A percentile compares a stretch with the other conserved stretches of the same genome.
These are phyloP conservation scores for Ogataea methanolica DNA, from an alignment of 805 yeast genomes.

Conservation along the genomic window DNA sequence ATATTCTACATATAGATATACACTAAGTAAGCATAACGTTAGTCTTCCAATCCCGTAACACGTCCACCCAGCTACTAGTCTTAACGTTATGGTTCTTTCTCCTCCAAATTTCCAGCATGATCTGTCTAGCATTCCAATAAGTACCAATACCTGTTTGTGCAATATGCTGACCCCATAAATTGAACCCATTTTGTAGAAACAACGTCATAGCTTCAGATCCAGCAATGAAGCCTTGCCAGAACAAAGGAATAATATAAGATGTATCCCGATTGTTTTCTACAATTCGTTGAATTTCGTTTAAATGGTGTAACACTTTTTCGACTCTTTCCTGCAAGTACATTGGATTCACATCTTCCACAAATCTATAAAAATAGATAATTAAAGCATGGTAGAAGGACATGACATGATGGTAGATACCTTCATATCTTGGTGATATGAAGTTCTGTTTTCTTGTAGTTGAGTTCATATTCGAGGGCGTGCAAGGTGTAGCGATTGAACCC, in stretches of 20 bases:
- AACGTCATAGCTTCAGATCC: constrained; percentile 71
- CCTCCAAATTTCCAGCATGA: constrained; percentile 83
- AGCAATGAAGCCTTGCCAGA: constrained; percentile 88
- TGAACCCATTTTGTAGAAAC: constrained; percentile 59
- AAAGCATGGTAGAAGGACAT: constrained; percentile 73
- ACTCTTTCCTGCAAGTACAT: constrained; percentile 58
- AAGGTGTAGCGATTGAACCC: not conserved
- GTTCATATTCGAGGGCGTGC: not conserved
- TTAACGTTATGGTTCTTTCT: constrained; percentile 56
- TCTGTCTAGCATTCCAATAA: constrained; percentile 82
- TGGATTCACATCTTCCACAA: constrained; percentile 53
- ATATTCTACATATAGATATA: not conserved
- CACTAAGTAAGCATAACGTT: constrained; percentile 62
- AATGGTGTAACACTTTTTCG: constrained; percentile 53
- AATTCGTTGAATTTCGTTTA: constrained; percentile 56
- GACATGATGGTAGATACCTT: constrained; percentile 75
- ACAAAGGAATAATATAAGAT: constrained; percentile 61
- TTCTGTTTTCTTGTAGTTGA: constrained; percentile 13
- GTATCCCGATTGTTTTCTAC: constrained; percentile 47
- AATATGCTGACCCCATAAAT: constrained; percentile 67
- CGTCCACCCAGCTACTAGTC: constrained; percentile 72
- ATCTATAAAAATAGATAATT: constrained; percentile 64
- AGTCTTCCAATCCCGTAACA: constrained; percentile 80
- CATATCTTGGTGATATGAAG: constrained; percentile 52
- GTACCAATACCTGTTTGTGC: constrained; percentile 63